Base-by-base conservation (phyloP, 768 basidiomycete species). In the Calocybe cyanea region DNA sequence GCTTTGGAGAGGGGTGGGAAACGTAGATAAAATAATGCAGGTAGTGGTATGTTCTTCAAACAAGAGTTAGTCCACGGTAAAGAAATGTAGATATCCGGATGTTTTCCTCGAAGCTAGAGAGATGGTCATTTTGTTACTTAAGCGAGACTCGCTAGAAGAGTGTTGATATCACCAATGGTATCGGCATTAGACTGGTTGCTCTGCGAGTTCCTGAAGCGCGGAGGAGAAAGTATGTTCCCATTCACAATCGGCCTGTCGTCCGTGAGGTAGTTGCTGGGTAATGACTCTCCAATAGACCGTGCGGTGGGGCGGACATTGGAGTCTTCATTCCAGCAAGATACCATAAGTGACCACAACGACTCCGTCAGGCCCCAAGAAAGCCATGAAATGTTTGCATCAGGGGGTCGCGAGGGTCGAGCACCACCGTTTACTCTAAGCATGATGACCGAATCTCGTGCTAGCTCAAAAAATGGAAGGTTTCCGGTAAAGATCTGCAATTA, bases 401-500 rank as follows among this genome's bases (percentile, higher is more conserved):
- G 34, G n/a, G 47, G 47, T 20, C 38, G 32, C 14, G 47, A 43
- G 7, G 47, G 47, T 30, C 24, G 33, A 18, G 17, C 36, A 10
- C 47, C 47, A 10, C 15, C 13, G 4, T 15, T 30, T 18, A 48
- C 39, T 18, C 28, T 39, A 20, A 48, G 19, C 39, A 36, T 48
- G 20, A 48, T 24, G 11, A 34, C 23, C 2, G 36, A n/a, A 19
- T 48, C 34, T 1, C 28, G 7, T 5, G 14, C 14, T 14, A 19
- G 25, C 9, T 43, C 41, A 20, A 41, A 48, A 15, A 48, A 48
- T 1, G 47, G 47, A 31, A 37, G 13, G 6, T 37, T 30, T 2
- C 35, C 34, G 1, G 47, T 48, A 30, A 48, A 48, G 15, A 48
- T 48, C 47, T 48, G 37, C 7, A 38, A 7, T 35, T 7, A n/a